Evolutionary conservation across 495 filamentous ascomycete genomes (phyloP).

Genomic region (Talaromyces liani): DNA sequence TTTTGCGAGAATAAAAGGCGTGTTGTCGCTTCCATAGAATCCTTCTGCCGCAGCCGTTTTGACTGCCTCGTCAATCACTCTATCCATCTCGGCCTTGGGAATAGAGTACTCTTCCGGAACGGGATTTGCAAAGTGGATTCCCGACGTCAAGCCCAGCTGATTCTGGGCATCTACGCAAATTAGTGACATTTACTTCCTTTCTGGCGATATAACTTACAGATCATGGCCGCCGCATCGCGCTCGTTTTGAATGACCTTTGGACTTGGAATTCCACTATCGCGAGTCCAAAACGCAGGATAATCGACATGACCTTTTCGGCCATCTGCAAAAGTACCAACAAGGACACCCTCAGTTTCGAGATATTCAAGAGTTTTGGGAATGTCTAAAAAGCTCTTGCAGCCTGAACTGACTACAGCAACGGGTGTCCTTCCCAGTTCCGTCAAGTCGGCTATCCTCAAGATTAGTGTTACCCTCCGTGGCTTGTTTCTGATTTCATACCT

Average conservation of each 20-base stretch:
- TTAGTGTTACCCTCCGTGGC: conserved; percentile 1
- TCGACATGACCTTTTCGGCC: conserved; percentile 59
- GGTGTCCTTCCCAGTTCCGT: conserved; percentile 91
- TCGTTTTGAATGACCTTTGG: conserved; percentile 67
- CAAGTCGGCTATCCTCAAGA: conserved; percentile 57
- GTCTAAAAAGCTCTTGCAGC: conserved; percentile 94
- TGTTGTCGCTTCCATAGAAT: conserved; percentile 69
- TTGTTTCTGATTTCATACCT: conserved; percentile 16
- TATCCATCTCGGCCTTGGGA: conserved; percentile 63
- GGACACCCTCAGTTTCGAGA: conserved; percentile 86
- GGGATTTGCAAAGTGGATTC: conserved; percentile 82
- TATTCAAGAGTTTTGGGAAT: conserved; percentile 87
- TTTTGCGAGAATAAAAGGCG: conserved; percentile 75
- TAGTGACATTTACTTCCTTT: background rate
- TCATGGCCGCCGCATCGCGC: conserved; percentile 75
- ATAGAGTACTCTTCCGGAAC: conserved; percentile 67
- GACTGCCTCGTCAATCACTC: conserved; percentile 65
- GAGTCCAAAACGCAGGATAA: conserved; percentile 83
- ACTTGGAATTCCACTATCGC: conserved; percentile 75
- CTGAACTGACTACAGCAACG: conserved; percentile 80
- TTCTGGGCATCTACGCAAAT: conserved; percentile 48
- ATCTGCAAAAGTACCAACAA: conserved; percentile 83
- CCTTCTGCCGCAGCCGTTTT: conserved; percentile 62
- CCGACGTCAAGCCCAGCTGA: conserved; percentile 59
- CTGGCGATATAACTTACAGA: conserved; percentile 46